Evolutionary conservation across 2,329 filamentous ascomycete species (phyloP).

Genomic region (Trichoderma afroharzianum): DNA sequence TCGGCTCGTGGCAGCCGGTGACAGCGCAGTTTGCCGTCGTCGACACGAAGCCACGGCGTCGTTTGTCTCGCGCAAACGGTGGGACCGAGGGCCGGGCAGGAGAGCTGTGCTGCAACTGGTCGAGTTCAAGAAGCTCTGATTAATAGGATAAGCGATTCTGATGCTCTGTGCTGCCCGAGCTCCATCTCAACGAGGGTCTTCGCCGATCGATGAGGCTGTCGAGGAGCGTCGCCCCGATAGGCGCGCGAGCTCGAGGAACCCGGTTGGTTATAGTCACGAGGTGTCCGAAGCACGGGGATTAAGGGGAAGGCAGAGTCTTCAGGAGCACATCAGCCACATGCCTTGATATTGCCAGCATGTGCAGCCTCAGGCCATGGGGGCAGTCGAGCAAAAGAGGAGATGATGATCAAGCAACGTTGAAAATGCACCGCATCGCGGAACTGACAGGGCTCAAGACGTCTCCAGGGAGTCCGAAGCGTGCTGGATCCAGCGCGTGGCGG

Average conservation of each 20-base stretch:
- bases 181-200: slow-evolving; percentile 18
- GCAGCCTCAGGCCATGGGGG: slow-evolving; percentile 5
- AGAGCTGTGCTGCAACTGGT: background rate
- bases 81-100: background rate
- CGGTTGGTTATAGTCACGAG: background rate
- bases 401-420: slow-evolving; percentile 6
- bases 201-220: slow-evolving; percentile 4
- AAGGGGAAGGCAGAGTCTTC: background rate
- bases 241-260: slow-evolving; percentile 14
- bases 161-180: slow-evolving; percentile 15
- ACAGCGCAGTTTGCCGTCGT: slow-evolving; percentile 22
- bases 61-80: slow-evolving; percentile 16
- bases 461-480: slow-evolving; percentile 18
- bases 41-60: slow-evolving; percentile 22
- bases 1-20: slow-evolving; percentile 26
- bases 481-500: slow-evolving; percentile 19
- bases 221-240: slow-evolving; percentile 12
- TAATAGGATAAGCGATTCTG: slow-evolving; percentile 1
- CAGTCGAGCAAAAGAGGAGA: background rate
- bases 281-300: background rate
- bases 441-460: slow-evolving; percentile 13
- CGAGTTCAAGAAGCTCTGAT: background rate
- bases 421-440: slow-evolving; percentile 15
- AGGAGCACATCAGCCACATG: slow-evolving; percentile 5
- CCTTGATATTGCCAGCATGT: background rate